phyloP scores from a whole-genome alignment of 2,329 filamentous ascomycete genomes.

The Diplodia corticola region DNA sequence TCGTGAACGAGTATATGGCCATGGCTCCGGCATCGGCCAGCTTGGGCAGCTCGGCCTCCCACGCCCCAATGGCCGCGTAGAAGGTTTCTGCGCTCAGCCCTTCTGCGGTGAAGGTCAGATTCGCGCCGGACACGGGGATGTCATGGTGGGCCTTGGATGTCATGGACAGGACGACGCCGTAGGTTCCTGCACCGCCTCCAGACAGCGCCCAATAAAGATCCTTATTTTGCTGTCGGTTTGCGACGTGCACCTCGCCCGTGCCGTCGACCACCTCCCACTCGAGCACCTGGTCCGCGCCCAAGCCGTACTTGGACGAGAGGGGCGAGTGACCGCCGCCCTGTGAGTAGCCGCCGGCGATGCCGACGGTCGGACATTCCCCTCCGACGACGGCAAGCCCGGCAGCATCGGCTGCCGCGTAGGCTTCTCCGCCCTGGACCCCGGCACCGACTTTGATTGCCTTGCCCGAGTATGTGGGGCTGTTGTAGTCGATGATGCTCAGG shows the following conservation, averaged over 20 bases:
- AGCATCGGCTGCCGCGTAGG: constrained; percentile 29
- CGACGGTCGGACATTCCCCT: constrained; percentile 37
- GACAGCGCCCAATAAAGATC: constrained; percentile 41
- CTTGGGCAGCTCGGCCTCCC: background rate
- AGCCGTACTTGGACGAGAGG: constrained; percentile 25
- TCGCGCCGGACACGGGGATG: constrained; percentile 30
- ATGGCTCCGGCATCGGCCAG: constrained; percentile 5
- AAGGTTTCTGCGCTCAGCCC: background rate
- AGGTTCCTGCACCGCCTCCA: constrained; percentile 37
- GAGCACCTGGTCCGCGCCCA: constrained; percentile 36
- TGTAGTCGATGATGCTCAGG: constrained; percentile 35
- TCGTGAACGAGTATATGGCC: constrained; percentile 31
- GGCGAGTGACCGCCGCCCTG: constrained; percentile 35
- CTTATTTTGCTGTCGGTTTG: constrained; percentile 30
- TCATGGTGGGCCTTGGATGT: constrained; percentile 34
- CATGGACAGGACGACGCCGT: constrained; percentile 34
- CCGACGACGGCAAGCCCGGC: constrained; percentile 30
- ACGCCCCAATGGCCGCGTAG: background rate
- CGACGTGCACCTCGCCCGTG: constrained; percentile 31
- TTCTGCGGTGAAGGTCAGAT: constrained; percentile 25
- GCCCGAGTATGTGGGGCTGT: constrained; percentile 29
- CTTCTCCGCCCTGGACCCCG: constrained; percentile 37
- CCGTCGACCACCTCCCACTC: constrained; percentile 37
- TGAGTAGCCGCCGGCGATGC: constrained; percentile 36
- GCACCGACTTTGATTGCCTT: constrained; percentile 34